A percentile compares a stretch with the other conserved stretches of the same genome.
Conservation (phyloP, 1,284 basidiomycete genomes). For the Cronartium quercuum region DNA sequence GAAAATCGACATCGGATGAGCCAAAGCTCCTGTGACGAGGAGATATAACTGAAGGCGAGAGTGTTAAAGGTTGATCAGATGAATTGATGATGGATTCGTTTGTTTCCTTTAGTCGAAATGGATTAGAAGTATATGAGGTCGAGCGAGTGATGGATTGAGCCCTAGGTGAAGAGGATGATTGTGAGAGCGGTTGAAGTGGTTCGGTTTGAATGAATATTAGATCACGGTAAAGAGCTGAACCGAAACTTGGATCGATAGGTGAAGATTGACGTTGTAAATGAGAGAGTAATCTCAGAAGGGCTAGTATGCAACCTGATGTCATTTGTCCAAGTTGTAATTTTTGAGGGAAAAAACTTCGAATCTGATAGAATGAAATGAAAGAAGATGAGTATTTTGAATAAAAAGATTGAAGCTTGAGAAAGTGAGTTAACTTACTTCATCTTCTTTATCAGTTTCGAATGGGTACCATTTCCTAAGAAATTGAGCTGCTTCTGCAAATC, state of each 20-base stretch:
- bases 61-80: not conserved
- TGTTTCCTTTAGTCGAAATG: not conserved
- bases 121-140: not conserved
- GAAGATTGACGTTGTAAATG: slow-evolving; percentile 5
- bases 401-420: too few species aligned
- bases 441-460: slow-evolving; percentile 23
- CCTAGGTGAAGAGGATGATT: not conserved
- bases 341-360: slow-evolving; percentile 34
- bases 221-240: slow-evolving; percentile 5
- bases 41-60: not conserved
- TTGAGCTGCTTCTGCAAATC: slow-evolving; percentile 31
- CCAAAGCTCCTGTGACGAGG: not conserved
- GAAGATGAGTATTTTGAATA: too few species aligned
- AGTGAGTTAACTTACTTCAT: slow-evolving; percentile 14
- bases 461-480: slow-evolving; percentile 22
- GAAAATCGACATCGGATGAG: not conserved
- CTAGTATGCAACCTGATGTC: slow-evolving; percentile 15
- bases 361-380: not conserved
- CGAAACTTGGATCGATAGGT: not conserved
- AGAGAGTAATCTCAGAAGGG: slow-evolving; percentile 15
- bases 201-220: slow-evolving; percentile 23
- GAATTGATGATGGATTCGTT: not conserved
- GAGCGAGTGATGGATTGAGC: not conserved
- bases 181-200: slow-evolving; percentile 9
- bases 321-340: slow-evolving; percentile 34